Conservation (phyloP, 202 grass and related monocot species). For the Digitaria exilis region DNA sequence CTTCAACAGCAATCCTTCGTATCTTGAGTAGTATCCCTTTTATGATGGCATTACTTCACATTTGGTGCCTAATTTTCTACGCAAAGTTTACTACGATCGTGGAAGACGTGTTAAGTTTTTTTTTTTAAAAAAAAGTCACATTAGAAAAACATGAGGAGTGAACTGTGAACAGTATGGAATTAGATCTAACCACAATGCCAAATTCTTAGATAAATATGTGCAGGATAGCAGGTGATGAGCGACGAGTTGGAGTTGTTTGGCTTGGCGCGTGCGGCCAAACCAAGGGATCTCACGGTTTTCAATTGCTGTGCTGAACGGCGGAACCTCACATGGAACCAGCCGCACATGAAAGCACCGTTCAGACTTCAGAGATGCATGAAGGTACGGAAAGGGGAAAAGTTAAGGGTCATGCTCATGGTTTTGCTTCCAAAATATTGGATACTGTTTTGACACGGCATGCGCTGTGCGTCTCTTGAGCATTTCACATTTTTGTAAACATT, state of each 20-base stretch:
- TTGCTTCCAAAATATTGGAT: background rate
- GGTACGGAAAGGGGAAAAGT: too few relatives aligned
- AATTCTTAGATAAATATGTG: background rate
- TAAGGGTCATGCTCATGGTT: background rate
- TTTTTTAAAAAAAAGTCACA: background rate
- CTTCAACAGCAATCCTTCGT: background rate
- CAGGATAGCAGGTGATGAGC: background rate
- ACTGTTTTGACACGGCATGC: background rate
- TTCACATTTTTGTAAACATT: background rate
- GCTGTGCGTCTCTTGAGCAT: background rate
- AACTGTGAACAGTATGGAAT: background rate
- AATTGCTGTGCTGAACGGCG: constrained; percentile 11
- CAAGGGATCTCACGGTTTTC: background rate
- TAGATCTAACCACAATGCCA: constrained; percentile 23
- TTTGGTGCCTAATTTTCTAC: background rate
- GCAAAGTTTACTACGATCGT: too few relatives aligned
- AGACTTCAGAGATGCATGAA: background rate
- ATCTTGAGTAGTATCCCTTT: background rate
- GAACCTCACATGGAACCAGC: constrained; percentile 1
- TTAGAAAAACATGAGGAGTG: background rate
- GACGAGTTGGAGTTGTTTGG: constrained; percentile 29
- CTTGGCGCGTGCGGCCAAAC: constrained; percentile 11
- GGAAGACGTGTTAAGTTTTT: too few relatives aligned
- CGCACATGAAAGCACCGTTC: constrained; percentile 14
- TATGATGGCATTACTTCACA: background rate